Evolutionary conservation across 2,329 filamentous ascomycete genomes (phyloP), one percentile per base, ranked within the genome.

Genomic region (Phaeoacremonium minimum): DNA sequence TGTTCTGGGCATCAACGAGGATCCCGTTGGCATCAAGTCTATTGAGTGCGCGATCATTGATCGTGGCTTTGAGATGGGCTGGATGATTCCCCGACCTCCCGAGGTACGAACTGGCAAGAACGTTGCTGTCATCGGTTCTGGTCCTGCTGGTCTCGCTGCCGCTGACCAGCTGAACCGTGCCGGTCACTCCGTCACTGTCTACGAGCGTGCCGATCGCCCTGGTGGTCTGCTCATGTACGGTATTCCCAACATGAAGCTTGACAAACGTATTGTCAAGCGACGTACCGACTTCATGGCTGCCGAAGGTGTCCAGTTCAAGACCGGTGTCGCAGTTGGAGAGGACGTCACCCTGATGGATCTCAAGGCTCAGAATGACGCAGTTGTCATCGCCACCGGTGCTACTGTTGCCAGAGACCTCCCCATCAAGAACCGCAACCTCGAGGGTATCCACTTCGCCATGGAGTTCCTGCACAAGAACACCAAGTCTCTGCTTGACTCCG

Each of bases 171-270:
- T 97, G 48, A 97, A 97, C 77, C 85, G 85, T 52, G 87, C 86
- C 51, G 91, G 91, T 18, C 91, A 97, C 67, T 68, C 59, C 5
- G 88, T 96, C 37, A 95, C 88, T 11, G 80, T 97, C 14, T 96
- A 93, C 56, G 91, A 97, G 74, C 87, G 91, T 46, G 80, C 89
- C 42, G 91, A 97, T 58, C 87, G 91, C 47, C 71, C 85, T 40
- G 91, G 91, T 66, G 91, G 91, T 62, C 74, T 97, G 37, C 78
- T 97, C 54, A 96, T 96, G 91, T 96, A 97, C 58, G 91, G 91
- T 49, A 97, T 97, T 49, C 91, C 91, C 48, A 97, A 97, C 73
- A 97, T 97, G 91, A 97, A 97, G 73, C 85, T 97, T 29, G 91
- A 97, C 71, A 97, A 97, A 77, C 88, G 88, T 57, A 83, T 96